Conservation (phyloP, 371 early-diverging fungal genomes). For the Blakeslea trispora region DNA sequence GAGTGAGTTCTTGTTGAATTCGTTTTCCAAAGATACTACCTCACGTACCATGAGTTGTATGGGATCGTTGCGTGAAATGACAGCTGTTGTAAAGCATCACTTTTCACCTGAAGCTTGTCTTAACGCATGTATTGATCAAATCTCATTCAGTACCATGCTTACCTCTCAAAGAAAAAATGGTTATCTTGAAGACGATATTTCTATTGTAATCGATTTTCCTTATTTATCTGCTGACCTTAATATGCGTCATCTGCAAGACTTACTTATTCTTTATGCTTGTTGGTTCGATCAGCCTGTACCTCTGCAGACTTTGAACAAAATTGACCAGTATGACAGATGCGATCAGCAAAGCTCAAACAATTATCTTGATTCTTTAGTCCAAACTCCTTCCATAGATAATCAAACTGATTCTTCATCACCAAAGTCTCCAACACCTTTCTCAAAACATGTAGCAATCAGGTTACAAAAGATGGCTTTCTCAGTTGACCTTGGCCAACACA, state of each 20-base stretch:
- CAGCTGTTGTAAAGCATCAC: constrained; percentile 70
- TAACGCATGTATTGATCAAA: constrained; percentile 58
- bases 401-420: neutral
- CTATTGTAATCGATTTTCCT: constrained; percentile 64
- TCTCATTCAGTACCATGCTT: constrained; percentile 61
- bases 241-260: constrained; percentile 79
- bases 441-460: constrained; percentile 54
- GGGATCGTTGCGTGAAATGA: constrained; percentile 60
- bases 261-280: constrained; percentile 64
- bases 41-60: constrained; percentile 61
- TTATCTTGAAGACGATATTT: constrained; percentile 51
- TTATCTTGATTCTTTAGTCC: neutral
- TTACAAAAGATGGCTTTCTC: constrained; percentile 56
- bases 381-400: neutral
- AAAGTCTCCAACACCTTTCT: constrained; percentile 37
- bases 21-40: constrained; percentile 38
- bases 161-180: constrained; percentile 46
- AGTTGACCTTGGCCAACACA: constrained; percentile 76
- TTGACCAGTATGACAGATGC: neutral
- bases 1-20: constrained; percentile 67
- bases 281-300: constrained; percentile 58
- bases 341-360: neutral
- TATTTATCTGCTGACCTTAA: constrained; percentile 61
- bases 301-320: neutral
- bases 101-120: constrained; percentile 86